phyloP scores from a whole-genome alignment of 148 eudicot species.

The Vaccinium vitisidaea region DNA sequence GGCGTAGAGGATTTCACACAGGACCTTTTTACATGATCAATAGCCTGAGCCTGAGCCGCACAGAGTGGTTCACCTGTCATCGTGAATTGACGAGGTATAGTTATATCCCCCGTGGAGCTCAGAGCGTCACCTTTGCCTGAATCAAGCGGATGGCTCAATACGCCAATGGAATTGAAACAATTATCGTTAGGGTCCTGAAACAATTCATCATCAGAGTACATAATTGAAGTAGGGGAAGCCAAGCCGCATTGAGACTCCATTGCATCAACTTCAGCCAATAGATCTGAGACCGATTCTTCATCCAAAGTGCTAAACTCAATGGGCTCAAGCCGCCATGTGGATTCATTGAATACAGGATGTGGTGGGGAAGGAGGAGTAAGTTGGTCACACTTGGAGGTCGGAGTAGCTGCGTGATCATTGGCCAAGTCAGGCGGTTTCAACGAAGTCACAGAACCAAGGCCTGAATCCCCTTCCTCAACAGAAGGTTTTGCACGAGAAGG shows the following conservation, averaged over 20 bases:
- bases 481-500: constrained; percentile 39
- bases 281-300: constrained; percentile 92
- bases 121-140: constrained; percentile 49
- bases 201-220: constrained; percentile 58
- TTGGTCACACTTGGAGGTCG: constrained; percentile 34
- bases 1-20: constrained; percentile 38
- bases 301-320: constrained; percentile 81
- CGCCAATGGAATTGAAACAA: constrained; percentile 62
- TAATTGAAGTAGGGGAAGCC: constrained; percentile 62
- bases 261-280: constrained; percentile 94
- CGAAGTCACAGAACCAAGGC: constrained; percentile 41
- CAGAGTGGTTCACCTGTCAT: constrained; percentile 25
- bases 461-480: constrained; percentile 43
- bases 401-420: constrained; percentile 25
- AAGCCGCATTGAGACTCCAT: constrained; percentile 75
- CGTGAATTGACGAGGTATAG: constrained; percentile 36
- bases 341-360: constrained; percentile 36
- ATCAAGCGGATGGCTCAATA: constrained; percentile 53
- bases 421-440: constrained; percentile 28
- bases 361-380: constrained; percentile 34
- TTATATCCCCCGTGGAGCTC: constrained; percentile 55
- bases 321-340: constrained; percentile 65
- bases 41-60: constrained; percentile 25
- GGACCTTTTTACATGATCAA: constrained; percentile 29
- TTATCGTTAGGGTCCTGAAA: constrained; percentile 52